Evolutionary conservation across 106 monocot genomes (phyloP).

Genomic region (Hemerocallis citrina): DNA sequence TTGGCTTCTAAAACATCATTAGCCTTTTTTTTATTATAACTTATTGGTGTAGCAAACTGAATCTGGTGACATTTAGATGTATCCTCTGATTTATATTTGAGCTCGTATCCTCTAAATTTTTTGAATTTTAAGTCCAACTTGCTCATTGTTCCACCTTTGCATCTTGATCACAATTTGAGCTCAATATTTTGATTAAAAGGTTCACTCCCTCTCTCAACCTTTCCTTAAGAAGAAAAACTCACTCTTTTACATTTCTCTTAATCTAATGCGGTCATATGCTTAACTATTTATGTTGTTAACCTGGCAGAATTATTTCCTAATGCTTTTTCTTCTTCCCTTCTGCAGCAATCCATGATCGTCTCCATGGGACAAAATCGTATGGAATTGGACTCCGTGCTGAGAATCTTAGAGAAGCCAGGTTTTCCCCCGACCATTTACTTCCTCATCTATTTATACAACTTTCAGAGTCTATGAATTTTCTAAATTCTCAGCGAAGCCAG

Average conservation of each 20-base stretch:
- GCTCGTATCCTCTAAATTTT: too few species aligned
- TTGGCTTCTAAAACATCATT: too few species aligned
- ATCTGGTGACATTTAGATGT: too few species aligned
- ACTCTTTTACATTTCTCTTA: neutral
- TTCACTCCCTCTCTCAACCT: neutral
- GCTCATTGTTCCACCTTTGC: neutral
- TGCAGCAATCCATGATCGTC: conserved; percentile 63
- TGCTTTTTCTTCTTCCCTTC: neutral
- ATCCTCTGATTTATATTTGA: too few species aligned
- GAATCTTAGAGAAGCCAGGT: conserved; percentile 89
- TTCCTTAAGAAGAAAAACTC: neutral
- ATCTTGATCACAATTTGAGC: neutral
- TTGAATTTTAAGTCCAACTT: neutral
- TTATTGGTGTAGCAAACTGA: too few species aligned
- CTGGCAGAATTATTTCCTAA: neutral
- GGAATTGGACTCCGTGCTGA: conserved; percentile 89
- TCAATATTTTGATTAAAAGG: neutral
- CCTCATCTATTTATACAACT: too few species aligned
- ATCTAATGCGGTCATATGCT: neutral
- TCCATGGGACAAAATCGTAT: conserved; percentile 45
- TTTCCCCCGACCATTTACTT: too few species aligned
- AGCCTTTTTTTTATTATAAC: too few species aligned
- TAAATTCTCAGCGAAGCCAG: too few species aligned
- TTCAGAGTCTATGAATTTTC: too few species aligned
- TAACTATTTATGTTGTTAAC: conserved; percentile 4